phyloP scores from a whole-genome alignment of 116 monocot genomes.

The Zostera marina region DNA sequence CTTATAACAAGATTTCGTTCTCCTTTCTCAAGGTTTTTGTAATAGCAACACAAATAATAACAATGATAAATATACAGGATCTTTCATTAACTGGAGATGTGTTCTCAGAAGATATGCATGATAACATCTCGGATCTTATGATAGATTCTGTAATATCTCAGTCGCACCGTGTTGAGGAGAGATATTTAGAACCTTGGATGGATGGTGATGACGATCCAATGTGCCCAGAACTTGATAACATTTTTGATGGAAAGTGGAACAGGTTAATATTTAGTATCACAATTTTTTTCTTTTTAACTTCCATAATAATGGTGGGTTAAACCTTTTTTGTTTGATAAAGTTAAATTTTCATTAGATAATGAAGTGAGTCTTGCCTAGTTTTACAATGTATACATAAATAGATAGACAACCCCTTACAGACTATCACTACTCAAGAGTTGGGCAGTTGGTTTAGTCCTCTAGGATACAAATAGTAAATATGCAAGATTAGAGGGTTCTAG shows the following conservation, averaged over 20 bases:
- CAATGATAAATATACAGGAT: conserved; percentile 28
- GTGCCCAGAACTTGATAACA: conserved; percentile 66
- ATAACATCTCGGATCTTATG: conserved; percentile 59
- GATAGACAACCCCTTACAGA: no score
- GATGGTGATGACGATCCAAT: conserved; percentile 58
- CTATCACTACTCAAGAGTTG: no score
- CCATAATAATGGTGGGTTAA: neutral
- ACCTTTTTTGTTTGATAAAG: no score
- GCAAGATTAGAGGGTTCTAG: no score
- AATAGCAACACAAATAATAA: neutral
- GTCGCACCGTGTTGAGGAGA: conserved; percentile 60
- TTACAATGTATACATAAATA: no score
- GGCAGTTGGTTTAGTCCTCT: no score
- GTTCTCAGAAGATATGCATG: conserved; percentile 22
- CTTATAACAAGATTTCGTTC: neutral
- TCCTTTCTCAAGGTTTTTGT: neutral
- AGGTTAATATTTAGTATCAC: no score
- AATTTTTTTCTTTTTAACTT: neutral
- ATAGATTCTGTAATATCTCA: conserved; percentile 76
- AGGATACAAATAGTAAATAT: no score
- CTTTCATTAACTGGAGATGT: conserved; percentile 38
- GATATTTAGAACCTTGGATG: conserved; percentile 73
- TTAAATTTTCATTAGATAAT: no score
- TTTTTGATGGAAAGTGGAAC: conserved; percentile 60
- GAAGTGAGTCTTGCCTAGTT: no score